Evolutionary conservation across 371 early-diverging fungal species (phyloP), one percentile per base, ranked within the genome.

Genomic region (Phascolomyces articulosus): DNA sequence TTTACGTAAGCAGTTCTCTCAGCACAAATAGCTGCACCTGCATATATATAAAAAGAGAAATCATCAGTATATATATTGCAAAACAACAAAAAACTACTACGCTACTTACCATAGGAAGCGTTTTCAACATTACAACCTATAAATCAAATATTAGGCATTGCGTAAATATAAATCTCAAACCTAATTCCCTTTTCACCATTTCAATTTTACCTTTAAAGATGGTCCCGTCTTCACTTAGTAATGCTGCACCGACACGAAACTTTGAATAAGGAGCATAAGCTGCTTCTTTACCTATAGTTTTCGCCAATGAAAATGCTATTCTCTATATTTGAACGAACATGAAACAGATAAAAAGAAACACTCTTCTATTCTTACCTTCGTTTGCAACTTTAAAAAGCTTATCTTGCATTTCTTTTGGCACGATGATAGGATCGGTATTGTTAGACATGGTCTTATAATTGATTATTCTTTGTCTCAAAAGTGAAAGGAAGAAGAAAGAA

Each of bases 41-140:
- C n/a, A n/a, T n/a, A 61, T 49, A 61, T 55, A 67, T 66, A 55
- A 58, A 51, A 61, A 34, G 11, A 34, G 11, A 34, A 34, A 34
- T 1, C 3, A 31, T 6, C 3, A 31, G 9, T 6, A 31, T 9
- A 31, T 31, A 31, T 34, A 34, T n/a, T n/a, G n/a, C n/a, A n/a
- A n/a, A n/a, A n/a, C n/a, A n/a, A n/a, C n/a, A n/a, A n/a, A n/a
- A n/a, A n/a, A n/a, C n/a, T 34, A 34, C 0, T 0, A 34, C 34
- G 34, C 11, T 86, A 85, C 89, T 34, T 86, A 85, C 89, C 89
- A 70, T 90, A 93, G 1, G 90, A 89, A 4, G 92, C 90, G 67
- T 91, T 93, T 66, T 95, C 95, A 48, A 95, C 85, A 68, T 95
- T 95, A 64, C 89, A 88, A 21, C 95, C 94, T 83, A 63, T n/a